phyloP scores from a whole-genome alignment of 768 basidiomycete genomes.

The Cystobasidium tubakii region DNA sequence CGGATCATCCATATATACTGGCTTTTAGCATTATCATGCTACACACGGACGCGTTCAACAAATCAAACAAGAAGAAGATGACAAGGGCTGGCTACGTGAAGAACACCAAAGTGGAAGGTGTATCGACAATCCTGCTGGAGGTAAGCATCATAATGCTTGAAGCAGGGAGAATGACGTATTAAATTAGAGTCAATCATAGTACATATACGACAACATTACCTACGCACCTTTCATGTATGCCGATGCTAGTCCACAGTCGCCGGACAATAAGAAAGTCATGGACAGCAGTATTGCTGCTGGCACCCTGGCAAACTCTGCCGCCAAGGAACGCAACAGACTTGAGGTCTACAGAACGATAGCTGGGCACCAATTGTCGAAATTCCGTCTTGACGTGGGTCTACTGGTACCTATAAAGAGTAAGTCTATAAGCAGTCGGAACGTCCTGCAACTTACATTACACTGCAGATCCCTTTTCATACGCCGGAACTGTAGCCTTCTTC shows the following conservation, averaged over 20 bases:
- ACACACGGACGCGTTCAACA: constrained; percentile 94
- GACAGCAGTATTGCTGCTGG: not conserved
- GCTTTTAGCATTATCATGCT: constrained; percentile 98
- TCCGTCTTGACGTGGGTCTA: constrained; percentile 45
- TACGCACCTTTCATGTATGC: constrained; percentile 95
- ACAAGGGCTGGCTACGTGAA: constrained; percentile 85
- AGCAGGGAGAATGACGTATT: not conserved
- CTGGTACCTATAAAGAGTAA: constrained; percentile 46
- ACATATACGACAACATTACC: constrained; percentile 91
- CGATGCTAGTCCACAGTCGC: constrained; percentile 68
- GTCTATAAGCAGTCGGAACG: not conserved
- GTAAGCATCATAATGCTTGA: not conserved
- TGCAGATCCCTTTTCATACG: constrained; percentile 48
- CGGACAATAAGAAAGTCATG: constrained; percentile 51
- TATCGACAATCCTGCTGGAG: constrained; percentile 74
- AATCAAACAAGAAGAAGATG: constrained; percentile 96
- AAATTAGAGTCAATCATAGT: constrained; percentile 53
- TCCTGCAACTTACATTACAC: not conserved
- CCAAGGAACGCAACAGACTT: constrained; percentile 61
- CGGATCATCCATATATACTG: constrained; percentile 83
- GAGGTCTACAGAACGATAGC: constrained; percentile 89
- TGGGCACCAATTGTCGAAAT: constrained; percentile 30
- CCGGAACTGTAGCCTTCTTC: constrained; percentile 48
- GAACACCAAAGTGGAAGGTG: constrained; percentile 81
- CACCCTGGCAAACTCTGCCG: constrained; percentile 1